A percentile compares a stretch with the other conserved stretches of the same genome.
These are phyloP conservation scores for Orbilia javanica DNA, from an alignment of 2,329 filamentous ascomycete genomes.

Conservation along the genomic window DNA sequence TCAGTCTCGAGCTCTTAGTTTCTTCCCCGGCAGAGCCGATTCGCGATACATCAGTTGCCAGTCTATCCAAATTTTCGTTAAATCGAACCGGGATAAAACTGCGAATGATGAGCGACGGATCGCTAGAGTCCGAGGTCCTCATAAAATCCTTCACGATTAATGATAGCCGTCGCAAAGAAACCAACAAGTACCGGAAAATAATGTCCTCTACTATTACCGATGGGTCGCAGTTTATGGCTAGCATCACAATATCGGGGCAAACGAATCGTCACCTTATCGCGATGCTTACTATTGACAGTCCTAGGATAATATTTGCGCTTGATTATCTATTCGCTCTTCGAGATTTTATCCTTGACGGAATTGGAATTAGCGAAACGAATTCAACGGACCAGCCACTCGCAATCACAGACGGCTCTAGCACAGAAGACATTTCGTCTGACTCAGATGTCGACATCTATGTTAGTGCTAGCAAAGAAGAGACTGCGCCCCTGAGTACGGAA, in stretches of 20 bases:
- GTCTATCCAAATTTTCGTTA: slow-evolving; percentile 91
- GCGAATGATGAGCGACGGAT: slow-evolving; percentile 90
- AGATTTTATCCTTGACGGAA: slow-evolving; percentile 79
- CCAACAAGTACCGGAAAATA: slow-evolving; percentile 96
- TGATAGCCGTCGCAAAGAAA: slow-evolving; percentile 87
- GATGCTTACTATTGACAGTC: slow-evolving; percentile 93
- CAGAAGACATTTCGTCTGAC: slow-evolving; percentile 64
- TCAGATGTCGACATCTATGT: slow-evolving; percentile 17
- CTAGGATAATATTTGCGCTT: slow-evolving; percentile 91
- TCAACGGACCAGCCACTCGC: neutral
- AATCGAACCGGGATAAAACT: slow-evolving; percentile 93
- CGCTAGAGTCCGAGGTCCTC: slow-evolving; percentile 90
- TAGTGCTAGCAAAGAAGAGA: slow-evolving; percentile 7
- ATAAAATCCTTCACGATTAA: slow-evolving; percentile 95
- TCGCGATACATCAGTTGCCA: slow-evolving; percentile 80
- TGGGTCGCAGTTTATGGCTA: slow-evolving; percentile 98
- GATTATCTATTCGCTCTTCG: slow-evolving; percentile 95
- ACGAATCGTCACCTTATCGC: slow-evolving; percentile 85
- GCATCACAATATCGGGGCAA: slow-evolving; percentile 89
- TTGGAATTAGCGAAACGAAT: slow-evolving; percentile 72
- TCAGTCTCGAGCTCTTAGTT: slow-evolving; percentile 88
- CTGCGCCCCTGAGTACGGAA: neutral
- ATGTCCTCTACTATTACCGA: slow-evolving; percentile 97
- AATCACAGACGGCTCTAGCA: slow-evolving; percentile 72
- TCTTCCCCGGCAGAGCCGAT: slow-evolving; percentile 81